A percentile compares a stretch with the other conserved stretches of the same genome.
These are phyloP conservation scores for Cicer arietinum DNA, from an alignment of 306 rosid species.

Conservation along the genomic window DNA sequence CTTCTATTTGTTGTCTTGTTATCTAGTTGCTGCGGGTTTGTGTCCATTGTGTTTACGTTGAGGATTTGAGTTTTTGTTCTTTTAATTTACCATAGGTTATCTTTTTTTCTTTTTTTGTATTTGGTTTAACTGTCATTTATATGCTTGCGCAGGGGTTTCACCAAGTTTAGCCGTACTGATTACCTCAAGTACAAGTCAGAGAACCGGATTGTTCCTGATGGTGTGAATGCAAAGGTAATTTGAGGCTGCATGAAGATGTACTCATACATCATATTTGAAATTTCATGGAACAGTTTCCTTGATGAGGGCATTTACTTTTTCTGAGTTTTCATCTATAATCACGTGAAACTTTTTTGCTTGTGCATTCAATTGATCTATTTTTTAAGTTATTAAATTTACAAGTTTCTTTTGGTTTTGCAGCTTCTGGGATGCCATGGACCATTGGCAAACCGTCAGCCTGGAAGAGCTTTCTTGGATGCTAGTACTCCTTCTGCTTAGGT, in stretches of 20 bases:
- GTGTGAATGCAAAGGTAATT: constrained; percentile 83
- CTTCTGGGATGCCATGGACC: constrained; percentile 86
- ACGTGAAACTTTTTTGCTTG: neutral
- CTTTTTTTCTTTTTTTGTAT: neutral
- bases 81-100: neutral
- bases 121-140: constrained; percentile 21
- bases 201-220: constrained; percentile 62
- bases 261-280: constrained; percentile 10
- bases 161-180: constrained; percentile 69
- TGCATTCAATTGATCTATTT: neutral
- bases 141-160: constrained; percentile 67
- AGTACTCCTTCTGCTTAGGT: constrained; percentile 39
- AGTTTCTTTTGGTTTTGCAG: constrained; percentile 48
- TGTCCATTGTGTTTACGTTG: neutral
- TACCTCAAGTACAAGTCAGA: constrained; percentile 66
- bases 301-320: neutral
- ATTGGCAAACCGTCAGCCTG: constrained; percentile 63
- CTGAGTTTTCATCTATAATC: neutral
- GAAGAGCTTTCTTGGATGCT: constrained; percentile 51
- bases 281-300: neutral
- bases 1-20: too few species aligned
- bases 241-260: neutral
- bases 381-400: constrained; percentile 10
- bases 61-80: constrained; percentile 16
- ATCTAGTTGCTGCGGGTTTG: neutral